These are phyloP conservation scores for Lyophyllum atratum DNA, from an alignment of 768 basidiomycete species.

Conservation along the genomic window DNA sequence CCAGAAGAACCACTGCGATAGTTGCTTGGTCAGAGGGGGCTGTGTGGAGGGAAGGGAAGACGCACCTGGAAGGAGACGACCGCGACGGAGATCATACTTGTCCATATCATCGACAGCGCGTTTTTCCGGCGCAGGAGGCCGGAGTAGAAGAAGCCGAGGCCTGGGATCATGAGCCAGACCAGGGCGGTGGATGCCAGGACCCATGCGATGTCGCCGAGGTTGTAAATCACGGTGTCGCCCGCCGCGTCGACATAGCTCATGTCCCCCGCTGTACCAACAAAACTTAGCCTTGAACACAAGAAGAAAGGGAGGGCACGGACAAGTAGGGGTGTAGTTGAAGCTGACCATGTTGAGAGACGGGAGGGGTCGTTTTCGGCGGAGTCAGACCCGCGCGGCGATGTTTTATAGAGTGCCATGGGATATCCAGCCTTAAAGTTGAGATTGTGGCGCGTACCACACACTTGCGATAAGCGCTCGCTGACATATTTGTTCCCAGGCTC, in stretches of 20 bases:
- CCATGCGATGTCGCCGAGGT: constrained; percentile 55
- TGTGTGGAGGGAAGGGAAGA: constrained; percentile 5
- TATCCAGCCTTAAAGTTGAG: constrained; percentile 1
- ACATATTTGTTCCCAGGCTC: constrained; percentile 4
- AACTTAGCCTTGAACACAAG: not conserved
- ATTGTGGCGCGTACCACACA: constrained; percentile 8
- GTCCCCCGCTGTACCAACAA: constrained; percentile 39
- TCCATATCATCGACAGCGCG: constrained; percentile 87
- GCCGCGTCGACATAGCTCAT: constrained; percentile 31
- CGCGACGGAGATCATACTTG: constrained; percentile 74
- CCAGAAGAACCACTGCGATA: constrained; percentile 92
- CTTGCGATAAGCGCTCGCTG: constrained; percentile 7
- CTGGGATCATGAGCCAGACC: constrained; percentile 85
- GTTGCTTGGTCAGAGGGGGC: not conserved
- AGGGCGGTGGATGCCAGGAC: constrained; percentile 73
- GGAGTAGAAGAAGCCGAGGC: constrained; percentile 88
- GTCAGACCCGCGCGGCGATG: not conserved
- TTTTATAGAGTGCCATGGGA: constrained; percentile 8
- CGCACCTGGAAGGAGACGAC: constrained; percentile 84
- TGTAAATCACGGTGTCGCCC: constrained; percentile 39
- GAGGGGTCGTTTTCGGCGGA: not conserved
- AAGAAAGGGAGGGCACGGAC: constrained; percentile 7
- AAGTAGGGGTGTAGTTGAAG: constrained; percentile 27
- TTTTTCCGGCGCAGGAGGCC: constrained; percentile 92
- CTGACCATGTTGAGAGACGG: constrained; percentile 29